Evolutionary conservation across 164 flowering plant species (phyloP).

Genomic region (Liriodendron chinense): DNA sequence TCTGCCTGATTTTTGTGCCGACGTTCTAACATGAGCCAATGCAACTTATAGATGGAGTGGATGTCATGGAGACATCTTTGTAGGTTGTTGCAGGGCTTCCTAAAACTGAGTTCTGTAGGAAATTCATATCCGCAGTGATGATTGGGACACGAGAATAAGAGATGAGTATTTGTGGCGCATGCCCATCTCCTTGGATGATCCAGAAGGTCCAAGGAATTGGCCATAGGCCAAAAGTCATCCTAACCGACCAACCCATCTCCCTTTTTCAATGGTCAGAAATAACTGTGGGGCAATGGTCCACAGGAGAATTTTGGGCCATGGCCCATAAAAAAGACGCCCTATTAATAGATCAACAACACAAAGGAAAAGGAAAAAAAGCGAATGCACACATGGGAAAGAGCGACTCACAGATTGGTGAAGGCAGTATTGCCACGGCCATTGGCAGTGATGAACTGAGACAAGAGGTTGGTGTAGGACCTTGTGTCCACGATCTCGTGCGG

Average conservation of each 20-base stretch:
- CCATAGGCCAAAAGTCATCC: not conserved
- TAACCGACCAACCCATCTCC: not conserved
- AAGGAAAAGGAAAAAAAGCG: not conserved
- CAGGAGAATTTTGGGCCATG: too few relatives aligned
- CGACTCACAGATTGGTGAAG: slow-evolving; percentile 73
- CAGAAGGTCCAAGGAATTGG: not conserved
- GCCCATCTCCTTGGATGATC: not conserved
- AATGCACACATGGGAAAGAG: not conserved
- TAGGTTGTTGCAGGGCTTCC: too few relatives aligned
- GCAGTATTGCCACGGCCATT: slow-evolving; percentile 74
- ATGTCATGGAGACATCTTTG: too few relatives aligned
- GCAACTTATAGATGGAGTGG: too few relatives aligned
- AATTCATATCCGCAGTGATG: too few relatives aligned
- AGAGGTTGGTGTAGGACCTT: slow-evolving; percentile 68
- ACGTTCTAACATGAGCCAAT: too few relatives aligned
- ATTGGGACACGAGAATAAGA: too few relatives aligned
- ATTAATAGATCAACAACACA: not conserved
- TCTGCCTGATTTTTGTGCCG: too few relatives aligned
- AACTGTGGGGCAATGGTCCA: too few relatives aligned
- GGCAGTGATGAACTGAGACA: slow-evolving; percentile 72
- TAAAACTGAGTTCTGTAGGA: too few relatives aligned
- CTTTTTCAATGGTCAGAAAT: not conserved
- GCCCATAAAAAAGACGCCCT: too few relatives aligned
- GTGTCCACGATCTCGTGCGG: slow-evolving; percentile 87
- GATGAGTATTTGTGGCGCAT: not conserved